Evolutionary conservation across 73 alveolate species (phyloP).

Genomic region (Blepharisma stoltei): DNA sequence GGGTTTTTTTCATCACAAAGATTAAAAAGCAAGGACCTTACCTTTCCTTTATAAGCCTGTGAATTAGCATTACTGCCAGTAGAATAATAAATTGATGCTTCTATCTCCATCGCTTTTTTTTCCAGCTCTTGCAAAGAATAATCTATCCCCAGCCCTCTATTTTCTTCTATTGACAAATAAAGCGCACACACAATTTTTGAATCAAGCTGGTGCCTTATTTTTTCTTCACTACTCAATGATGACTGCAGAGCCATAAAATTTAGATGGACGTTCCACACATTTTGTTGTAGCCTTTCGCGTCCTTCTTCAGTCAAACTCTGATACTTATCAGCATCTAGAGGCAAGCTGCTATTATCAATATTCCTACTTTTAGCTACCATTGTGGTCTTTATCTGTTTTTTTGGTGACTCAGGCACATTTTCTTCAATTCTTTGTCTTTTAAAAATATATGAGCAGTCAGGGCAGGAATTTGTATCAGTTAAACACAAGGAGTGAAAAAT

Average conservation of each 20-base stretch:
- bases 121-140: neutral
- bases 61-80: slow-evolving; percentile 8
- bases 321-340: slow-evolving; percentile 4
- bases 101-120: neutral
- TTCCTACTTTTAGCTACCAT: neutral
- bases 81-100: slow-evolving; percentile 8
- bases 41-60: neutral
- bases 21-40: slow-evolving; percentile 10
- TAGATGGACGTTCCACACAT: neutral
- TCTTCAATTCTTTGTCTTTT: neutral
- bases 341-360: neutral
- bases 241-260: neutral
- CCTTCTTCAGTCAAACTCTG: neutral
- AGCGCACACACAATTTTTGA: neutral
- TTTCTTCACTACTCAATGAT: neutral
- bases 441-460: slow-evolving; percentile 7
- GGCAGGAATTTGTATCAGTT: neutral
- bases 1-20: slow-evolving; percentile 24
- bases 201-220: neutral
- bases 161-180: neutral
- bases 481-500: neutral
- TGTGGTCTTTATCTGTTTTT: too few species aligned
- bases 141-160: neutral
- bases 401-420: neutral
- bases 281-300: neutral